Conservation (phyloP, 2,329 filamentous ascomycete genomes). For the Didymella segeticola region DNA sequence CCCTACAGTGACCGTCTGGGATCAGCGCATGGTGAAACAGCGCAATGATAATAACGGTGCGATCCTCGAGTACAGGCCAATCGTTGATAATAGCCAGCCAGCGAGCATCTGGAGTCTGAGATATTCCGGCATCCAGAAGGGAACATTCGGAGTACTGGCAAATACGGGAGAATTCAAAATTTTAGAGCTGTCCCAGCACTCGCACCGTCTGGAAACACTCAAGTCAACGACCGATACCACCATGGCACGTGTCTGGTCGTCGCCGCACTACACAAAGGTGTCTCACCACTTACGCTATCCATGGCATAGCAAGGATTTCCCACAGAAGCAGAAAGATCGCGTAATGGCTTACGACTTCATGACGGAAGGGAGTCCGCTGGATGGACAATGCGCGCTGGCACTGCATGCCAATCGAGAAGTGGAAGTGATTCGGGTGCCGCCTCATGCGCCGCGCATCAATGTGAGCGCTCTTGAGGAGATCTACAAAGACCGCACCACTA, state of each 20-base stretch:
- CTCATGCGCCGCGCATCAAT: slow-evolving; percentile 50
- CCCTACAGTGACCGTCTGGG: slow-evolving; percentile 78
- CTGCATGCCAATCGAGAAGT: slow-evolving; percentile 61
- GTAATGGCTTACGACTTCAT: slow-evolving; percentile 69
- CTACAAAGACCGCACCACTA: slow-evolving; percentile 40
- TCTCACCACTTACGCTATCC: slow-evolving; percentile 54
- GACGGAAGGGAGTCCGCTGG: slow-evolving; percentile 51
- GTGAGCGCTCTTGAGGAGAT: slow-evolving; percentile 55
- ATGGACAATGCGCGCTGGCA: slow-evolving; percentile 60
- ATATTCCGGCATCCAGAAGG: slow-evolving; percentile 65
- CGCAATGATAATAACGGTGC: slow-evolving; percentile 55
- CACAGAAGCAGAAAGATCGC: slow-evolving; percentile 55
- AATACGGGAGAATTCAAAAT: slow-evolving; percentile 66
- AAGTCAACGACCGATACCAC: slow-evolving; percentile 28
- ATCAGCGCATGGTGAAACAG: slow-evolving; percentile 63
- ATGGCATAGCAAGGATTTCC: slow-evolving; percentile 54
- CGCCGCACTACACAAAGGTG: slow-evolving; percentile 54
- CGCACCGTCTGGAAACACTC: slow-evolving; percentile 34
- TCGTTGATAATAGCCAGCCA: slow-evolving; percentile 57
- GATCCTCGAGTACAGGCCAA: slow-evolving; percentile 64
- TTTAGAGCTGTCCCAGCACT: slow-evolving; percentile 62
- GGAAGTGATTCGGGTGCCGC: slow-evolving; percentile 57
- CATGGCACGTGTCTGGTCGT: slow-evolving; percentile 47
- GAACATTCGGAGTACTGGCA: slow-evolving; percentile 64
- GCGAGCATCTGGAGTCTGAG: slow-evolving; percentile 67